Conservation (phyloP, 1,139 yeast genomes). For the Yamadazyma pseudoaaseri region DNA sequence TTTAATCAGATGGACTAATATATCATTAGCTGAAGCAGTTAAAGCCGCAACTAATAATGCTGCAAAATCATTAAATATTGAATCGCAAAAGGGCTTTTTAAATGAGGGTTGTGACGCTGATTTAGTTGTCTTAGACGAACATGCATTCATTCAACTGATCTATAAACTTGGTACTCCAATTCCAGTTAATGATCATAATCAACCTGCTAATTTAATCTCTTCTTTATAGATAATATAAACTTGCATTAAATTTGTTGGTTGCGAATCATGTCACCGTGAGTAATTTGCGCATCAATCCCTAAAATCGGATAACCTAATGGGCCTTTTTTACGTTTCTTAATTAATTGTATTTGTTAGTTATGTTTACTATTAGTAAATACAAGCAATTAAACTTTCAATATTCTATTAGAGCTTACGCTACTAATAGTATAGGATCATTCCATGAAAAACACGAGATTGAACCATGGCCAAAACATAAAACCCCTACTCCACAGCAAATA, state of each 20-base stretch:
- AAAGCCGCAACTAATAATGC: conserved; percentile 60
- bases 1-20: conserved; percentile 51
- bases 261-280: too few species aligned
- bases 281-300: too few species aligned
- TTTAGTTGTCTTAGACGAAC: conserved; percentile 46
- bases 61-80: conserved; percentile 47
- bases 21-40: conserved; percentile 53
- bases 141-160: conserved; percentile 48
- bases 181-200: conserved; percentile 18
- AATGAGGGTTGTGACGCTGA: conserved; percentile 60
- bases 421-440: conserved; percentile 11
- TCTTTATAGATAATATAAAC: conserved; percentile 12
- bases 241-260: too few species aligned
- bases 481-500: conserved; percentile 77
- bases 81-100: conserved; percentile 50
- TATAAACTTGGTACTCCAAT: conserved; percentile 47
- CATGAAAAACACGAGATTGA: conserved; percentile 26
- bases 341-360: too few species aligned
- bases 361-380: too few species aligned
- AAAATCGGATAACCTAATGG: too few species aligned
- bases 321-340: too few species aligned
- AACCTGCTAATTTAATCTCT: conserved; percentile 21
- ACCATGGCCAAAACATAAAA: conserved; percentile 58
- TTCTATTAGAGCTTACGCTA: conserved; percentile 12
- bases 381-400: too few species aligned